Percentiles rank a stretch among this genome's conserved stretches.
Conservation (phyloP, 208 protist genomes). For the Leishmania martiniquensis region DNA sequence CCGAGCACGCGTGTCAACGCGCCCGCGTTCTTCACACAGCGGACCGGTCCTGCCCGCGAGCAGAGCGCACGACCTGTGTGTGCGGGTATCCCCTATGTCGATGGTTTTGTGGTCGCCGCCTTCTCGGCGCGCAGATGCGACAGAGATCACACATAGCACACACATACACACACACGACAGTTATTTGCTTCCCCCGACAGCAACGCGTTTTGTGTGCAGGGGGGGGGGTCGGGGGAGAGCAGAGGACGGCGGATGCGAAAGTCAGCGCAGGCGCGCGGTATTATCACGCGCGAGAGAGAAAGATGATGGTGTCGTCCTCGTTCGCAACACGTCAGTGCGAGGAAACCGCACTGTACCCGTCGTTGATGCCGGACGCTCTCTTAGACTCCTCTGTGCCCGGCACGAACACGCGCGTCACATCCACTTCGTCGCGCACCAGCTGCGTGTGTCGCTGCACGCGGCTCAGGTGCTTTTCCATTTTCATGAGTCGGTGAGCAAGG, state of each 20-base stretch:
- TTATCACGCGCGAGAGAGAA: background rate
- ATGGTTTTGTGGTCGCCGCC: background rate
- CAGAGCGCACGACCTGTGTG: background rate
- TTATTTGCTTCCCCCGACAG: no score
- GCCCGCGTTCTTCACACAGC: background rate
- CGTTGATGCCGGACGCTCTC: slow-evolving; percentile 36
- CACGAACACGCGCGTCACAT: slow-evolving; percentile 50
- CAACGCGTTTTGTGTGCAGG: no score
- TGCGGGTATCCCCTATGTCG: background rate
- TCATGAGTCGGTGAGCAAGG: slow-evolving; percentile 73
- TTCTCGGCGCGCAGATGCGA: background rate
- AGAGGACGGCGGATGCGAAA: background rate
- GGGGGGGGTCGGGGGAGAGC: background rate
- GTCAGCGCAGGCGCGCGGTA: background rate
- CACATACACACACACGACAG: background rate
- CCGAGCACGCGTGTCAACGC: background rate
- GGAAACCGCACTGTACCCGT: slow-evolving; percentile 43
- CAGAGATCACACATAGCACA: background rate
- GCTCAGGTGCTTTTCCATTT: slow-evolving; percentile 71
- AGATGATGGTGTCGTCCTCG: background rate
- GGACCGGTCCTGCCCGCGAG: background rate
- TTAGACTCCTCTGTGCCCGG: slow-evolving; percentile 64
- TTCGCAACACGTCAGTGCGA: background rate
- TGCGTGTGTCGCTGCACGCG: slow-evolving; percentile 59
- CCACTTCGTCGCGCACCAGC: slow-evolving; percentile 72